A percentile compares a stretch with the other conserved stretches of the same genome.
Evolutionary conservation across 2,329 filamentous ascomycete genomes (phyloP).

Genomic region (Aspergillus glaucus): DNA sequence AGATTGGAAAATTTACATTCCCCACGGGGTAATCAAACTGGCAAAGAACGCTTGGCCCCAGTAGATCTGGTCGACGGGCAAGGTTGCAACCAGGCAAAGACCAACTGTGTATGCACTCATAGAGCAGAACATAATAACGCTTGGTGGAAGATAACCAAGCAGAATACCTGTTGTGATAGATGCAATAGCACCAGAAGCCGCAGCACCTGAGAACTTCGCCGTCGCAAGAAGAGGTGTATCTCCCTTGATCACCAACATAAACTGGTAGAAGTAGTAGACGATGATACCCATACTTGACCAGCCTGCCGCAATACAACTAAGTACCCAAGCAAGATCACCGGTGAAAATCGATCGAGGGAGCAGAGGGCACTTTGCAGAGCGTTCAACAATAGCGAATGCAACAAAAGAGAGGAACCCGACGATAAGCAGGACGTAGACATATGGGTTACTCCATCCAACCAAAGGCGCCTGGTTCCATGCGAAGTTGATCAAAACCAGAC

Average conservation of each 20-base stretch:
- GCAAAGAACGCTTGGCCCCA: conserved; percentile 34
- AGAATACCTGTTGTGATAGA: conserved; percentile 26
- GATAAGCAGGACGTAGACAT: conserved; percentile 52
- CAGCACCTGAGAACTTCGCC: conserved; percentile 18
- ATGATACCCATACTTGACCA: conserved; percentile 51
- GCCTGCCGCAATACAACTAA: conserved; percentile 48
- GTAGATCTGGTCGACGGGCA: conserved; percentile 36
- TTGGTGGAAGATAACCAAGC: conserved; percentile 19
- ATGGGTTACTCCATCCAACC: conserved; percentile 51
- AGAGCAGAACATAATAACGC: conserved; percentile 30
- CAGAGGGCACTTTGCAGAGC: conserved; percentile 45
- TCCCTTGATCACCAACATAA: conserved; percentile 36
- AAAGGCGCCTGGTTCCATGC: conserved; percentile 60
- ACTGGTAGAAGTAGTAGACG: conserved; percentile 46
- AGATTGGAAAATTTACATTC: conserved; percentile 9
- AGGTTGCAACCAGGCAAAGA: conserved; percentile 32
- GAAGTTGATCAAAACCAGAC: conserved; percentile 58
- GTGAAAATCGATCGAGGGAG: conserved; percentile 49
- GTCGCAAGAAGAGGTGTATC: conserved; percentile 18
- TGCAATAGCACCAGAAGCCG: conserved; percentile 21
- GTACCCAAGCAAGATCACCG: conserved; percentile 48
- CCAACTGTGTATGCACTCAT: conserved; percentile 29
- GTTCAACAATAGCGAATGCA: conserved; percentile 50
- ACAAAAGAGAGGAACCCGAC: conserved; percentile 49
- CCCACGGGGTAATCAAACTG: conserved; percentile 25